Evolutionary conservation across 2,329 filamentous ascomycete species (phyloP), one percentile per base, ranked within the genome.

Genomic region (Magnaporthiopsis incrustans): DNA sequence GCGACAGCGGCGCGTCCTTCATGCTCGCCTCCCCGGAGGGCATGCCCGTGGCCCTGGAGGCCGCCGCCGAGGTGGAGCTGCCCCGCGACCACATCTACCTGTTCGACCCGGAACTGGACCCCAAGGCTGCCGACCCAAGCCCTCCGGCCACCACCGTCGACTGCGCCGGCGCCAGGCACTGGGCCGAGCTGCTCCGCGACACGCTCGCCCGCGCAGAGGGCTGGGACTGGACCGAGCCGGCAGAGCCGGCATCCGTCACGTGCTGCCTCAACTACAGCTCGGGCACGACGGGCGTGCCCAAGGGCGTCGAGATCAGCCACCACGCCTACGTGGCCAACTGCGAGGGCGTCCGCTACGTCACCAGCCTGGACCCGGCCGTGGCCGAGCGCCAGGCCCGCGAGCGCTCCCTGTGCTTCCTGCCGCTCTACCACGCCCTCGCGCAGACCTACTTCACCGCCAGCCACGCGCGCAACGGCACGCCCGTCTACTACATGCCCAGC

Each of bases 271-370:
- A 96, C 74, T 96, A 94, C 76, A 90, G 86, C 67, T 88, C 84
- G 35, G 86, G 91, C 14, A 93, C 89, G 1, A 96, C 92, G 0
- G 91, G 92, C 8, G 81, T 92, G 4, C 90, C 91, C 12, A 96
- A 96, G 73, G 92, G 92, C 14, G 91, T 95, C 18, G 86, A 90
- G 75, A 89, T 95, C 67, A 86, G 87, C n/a, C 91, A 96, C 74
- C 78, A 80, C 66, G 89, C 91, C 68, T 90, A 91, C 70, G 83
- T 92, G 58, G 82, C 90, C 67, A 94, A 94, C 71, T 83, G 85
- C 68, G 70, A 78, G 18, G 86, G 89, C 65, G 83, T 85, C 22
- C 78, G 82, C n/a, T 76, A 79, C 67, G 73, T 85, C 27, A 69
- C 72, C 3, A 68, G 75, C 14, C 72, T 81, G 30, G 73, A 81